A percentile compares a stretch with the other conserved stretches of the same genome.
Conservation (phyloP, 768 basidiomycete genomes). For the Candolleomyces aberdarensis region DNA sequence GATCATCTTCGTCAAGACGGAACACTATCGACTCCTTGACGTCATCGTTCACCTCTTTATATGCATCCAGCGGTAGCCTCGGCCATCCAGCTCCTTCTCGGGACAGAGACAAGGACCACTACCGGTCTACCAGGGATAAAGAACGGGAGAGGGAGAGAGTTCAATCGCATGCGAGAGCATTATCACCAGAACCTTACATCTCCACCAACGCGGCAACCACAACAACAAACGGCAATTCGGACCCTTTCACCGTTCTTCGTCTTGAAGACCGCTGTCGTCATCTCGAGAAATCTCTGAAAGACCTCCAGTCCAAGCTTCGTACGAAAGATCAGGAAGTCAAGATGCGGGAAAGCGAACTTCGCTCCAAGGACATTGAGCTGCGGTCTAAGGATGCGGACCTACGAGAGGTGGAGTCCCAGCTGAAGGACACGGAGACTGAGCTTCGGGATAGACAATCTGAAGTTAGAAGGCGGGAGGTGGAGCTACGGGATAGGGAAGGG, state of each 20-base stretch:
- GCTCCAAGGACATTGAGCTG: neutral
- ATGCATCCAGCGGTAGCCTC: neutral
- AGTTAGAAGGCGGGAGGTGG: neutral
- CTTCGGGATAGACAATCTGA: neutral
- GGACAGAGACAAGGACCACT: neutral
- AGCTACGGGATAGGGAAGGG: slow-evolving; percentile 1
- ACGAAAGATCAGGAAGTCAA: slow-evolving; percentile 1
- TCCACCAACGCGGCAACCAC: neutral
- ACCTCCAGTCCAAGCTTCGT: neutral
- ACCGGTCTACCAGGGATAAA: neutral
- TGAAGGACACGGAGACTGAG: neutral
- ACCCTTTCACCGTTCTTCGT: neutral
- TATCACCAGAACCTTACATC: neutral
- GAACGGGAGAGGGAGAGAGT: neutral
- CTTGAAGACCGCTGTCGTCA: slow-evolving; percentile 1
- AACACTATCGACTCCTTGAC: neutral
- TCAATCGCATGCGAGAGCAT: neutral
- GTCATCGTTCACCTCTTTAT: neutral
- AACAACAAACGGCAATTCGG: neutral
- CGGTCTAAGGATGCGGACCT: neutral
- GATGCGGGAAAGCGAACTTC: neutral
- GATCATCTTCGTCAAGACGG: neutral
- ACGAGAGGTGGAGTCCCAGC: neutral
- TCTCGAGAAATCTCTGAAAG: neutral
- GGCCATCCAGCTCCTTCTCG: neutral